Conservation (phyloP, 2,329 filamentous ascomycete species). For the Neonectria faginata region DNA sequence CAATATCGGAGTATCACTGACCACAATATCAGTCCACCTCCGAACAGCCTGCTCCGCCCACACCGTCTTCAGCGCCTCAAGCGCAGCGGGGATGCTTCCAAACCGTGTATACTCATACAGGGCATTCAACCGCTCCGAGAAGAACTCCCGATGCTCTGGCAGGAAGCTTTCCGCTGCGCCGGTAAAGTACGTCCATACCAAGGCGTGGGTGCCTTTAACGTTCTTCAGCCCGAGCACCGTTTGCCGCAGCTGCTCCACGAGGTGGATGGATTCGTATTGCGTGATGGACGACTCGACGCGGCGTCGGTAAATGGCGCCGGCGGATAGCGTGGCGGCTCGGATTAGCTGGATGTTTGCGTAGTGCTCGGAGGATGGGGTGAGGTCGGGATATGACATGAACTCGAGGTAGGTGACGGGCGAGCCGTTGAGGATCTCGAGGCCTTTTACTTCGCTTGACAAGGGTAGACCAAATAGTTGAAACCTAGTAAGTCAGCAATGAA, state of each 20-base stretch:
- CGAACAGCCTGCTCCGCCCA: slow-evolving; percentile 46
- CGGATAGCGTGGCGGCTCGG: slow-evolving; percentile 41
- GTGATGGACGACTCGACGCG: slow-evolving; percentile 39
- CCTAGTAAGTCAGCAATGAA: slow-evolving; percentile 26
- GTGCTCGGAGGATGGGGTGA: slow-evolving; percentile 36
- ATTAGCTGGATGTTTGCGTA: slow-evolving; percentile 39
- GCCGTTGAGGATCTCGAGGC: slow-evolving; percentile 38
- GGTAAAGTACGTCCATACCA: slow-evolving; percentile 57
- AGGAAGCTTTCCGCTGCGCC: slow-evolving; percentile 53
- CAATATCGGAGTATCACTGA: slow-evolving; percentile 44
- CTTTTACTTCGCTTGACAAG: slow-evolving; percentile 45
- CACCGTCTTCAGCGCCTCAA: slow-evolving; percentile 49
- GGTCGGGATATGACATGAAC: slow-evolving; percentile 43
- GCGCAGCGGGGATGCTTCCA: slow-evolving; percentile 52
- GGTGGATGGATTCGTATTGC: slow-evolving; percentile 40
- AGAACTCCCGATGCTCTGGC: slow-evolving; percentile 52
- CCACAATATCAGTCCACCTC: slow-evolving; percentile 48
- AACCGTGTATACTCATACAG: slow-evolving; percentile 51
- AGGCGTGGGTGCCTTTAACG: slow-evolving; percentile 50
- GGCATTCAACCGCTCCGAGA: slow-evolving; percentile 45
- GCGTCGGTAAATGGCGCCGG: slow-evolving; percentile 43
- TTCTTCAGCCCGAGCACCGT: slow-evolving; percentile 46
- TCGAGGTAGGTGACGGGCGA: slow-evolving; percentile 43
- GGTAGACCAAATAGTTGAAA: slow-evolving; percentile 49
- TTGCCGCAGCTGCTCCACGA: slow-evolving; percentile 49